A percentile compares a stretch with the other conserved stretches of the same genome.
These are phyloP conservation scores for Pisolithus orientalis DNA, from an alignment of 768 basidiomycete species.

Conservation along the genomic window DNA sequence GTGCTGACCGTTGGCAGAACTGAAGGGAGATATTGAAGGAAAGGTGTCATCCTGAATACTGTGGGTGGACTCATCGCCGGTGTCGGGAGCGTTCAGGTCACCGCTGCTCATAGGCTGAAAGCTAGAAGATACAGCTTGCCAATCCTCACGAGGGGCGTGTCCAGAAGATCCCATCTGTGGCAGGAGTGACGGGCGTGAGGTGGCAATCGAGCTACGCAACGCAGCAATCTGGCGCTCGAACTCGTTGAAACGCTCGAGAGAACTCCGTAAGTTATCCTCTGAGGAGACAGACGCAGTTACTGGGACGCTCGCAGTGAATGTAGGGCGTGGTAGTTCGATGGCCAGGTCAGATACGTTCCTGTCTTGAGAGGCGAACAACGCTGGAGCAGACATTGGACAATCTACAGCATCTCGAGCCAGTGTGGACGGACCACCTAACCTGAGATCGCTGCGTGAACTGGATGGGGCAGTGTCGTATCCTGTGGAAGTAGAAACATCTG, in stretches of 20 bases:
- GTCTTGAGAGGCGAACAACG: conserved; percentile 43
- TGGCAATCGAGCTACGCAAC: conserved; percentile 34
- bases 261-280: conserved; percentile 36
- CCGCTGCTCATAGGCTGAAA: conserved; percentile 13
- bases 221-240: conserved; percentile 50
- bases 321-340: conserved; percentile 15
- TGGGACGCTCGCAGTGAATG: conserved; percentile 9
- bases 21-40: conserved; percentile 13
- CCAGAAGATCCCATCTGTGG: conserved; percentile 19
- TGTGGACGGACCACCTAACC: conserved; percentile 12
- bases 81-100: conserved; percentile 1
- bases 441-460: conserved; percentile 28
- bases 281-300: conserved; percentile 11
- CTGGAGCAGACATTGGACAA: conserved; percentile 18
- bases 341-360: conserved; percentile 43
- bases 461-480: conserved; percentile 29
- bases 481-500: conserved; percentile 32
- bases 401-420: conserved; percentile 8
- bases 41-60: conserved; percentile 6
- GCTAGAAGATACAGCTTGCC: conserved; percentile 13
- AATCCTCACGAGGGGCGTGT: conserved; percentile 9
- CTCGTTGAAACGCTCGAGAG: conserved; percentile 46
- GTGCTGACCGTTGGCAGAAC: conserved; percentile 18
- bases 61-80: conserved; percentile 4
- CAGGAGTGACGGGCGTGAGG: conserved; percentile 21